These are phyloP conservation scores for Eucalyptus pauciflora DNA, from an alignment of 345 rosid genomes.

Conservation along the genomic window DNA sequence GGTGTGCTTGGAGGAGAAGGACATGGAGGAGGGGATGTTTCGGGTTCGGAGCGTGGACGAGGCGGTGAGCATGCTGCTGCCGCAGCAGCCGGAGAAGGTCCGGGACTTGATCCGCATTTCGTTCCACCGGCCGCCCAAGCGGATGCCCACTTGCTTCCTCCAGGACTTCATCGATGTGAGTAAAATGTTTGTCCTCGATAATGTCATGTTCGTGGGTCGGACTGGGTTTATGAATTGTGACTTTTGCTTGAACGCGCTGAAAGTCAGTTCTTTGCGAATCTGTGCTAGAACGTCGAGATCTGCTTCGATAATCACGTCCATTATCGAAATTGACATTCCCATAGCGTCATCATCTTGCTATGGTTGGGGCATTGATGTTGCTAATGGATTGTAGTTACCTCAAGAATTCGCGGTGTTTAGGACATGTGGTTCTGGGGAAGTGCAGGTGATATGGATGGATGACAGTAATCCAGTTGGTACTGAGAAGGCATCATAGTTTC, in stretches of 20 bases:
- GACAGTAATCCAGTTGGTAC: not conserved
- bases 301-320: not conserved
- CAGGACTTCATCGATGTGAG: conserved; percentile 52
- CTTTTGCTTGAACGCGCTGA: not conserved
- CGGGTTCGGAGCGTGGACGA: conserved; percentile 50
- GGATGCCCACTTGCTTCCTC: conserved; percentile 63
- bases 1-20: conserved; percentile 73
- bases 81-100: conserved; percentile 49
- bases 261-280: not conserved
- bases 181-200: not conserved
- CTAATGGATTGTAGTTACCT: not conserved
- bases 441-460: not conserved
- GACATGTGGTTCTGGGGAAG: not conserved
- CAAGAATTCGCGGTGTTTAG: not conserved
- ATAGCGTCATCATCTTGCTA: not conserved
- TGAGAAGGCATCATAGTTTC: not conserved
- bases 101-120: conserved; percentile 35
- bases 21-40: conserved; percentile 60
- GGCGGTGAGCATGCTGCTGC: conserved; percentile 41
- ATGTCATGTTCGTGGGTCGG: not conserved
- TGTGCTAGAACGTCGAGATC: not conserved
- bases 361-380: not conserved
- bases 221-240: not conserved
- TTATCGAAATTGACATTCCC: not conserved
- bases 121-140: conserved; percentile 45